Conservation (phyloP, 2,329 filamentous ascomycete genomes). For the Neonectria faginata region DNA sequence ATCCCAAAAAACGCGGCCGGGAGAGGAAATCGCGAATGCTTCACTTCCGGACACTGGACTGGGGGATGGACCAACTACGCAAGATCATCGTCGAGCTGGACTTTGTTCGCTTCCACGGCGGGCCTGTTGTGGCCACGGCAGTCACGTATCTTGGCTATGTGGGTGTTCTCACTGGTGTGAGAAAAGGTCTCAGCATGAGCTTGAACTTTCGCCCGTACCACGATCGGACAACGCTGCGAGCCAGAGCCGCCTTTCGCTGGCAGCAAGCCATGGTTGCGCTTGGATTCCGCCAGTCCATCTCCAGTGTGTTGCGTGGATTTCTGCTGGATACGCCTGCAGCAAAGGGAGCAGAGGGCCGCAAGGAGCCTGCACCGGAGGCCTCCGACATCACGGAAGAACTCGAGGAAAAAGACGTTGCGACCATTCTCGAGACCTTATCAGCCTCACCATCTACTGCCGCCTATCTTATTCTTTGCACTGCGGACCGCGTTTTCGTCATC, state of each 20-base stretch:
- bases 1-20: not conserved
- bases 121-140: constrained; percentile 56
- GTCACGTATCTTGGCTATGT: constrained; percentile 64
- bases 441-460: constrained; percentile 44
- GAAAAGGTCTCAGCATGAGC: constrained; percentile 58
- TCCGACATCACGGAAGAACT: not conserved
- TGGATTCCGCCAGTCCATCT: constrained; percentile 41
- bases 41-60: constrained; percentile 68
- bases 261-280: constrained; percentile 47
- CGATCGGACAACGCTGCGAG: constrained; percentile 29
- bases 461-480: constrained; percentile 48
- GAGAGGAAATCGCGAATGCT: constrained; percentile 49
- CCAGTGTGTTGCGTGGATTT: constrained; percentile 41
- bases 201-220: constrained; percentile 59
- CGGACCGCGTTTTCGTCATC: constrained; percentile 39
- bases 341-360: rapidly evolving
- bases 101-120: constrained; percentile 53
- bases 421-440: constrained; percentile 28
- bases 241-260: constrained; percentile 41
- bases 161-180: constrained; percentile 61
- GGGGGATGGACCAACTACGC: constrained; percentile 64
- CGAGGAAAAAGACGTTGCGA: constrained; percentile 21
- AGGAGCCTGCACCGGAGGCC: not conserved
- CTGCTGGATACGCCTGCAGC: constrained; percentile 28
- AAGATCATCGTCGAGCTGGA: constrained; percentile 64